Evolutionary conservation across 2,329 filamentous ascomycete species (phyloP), one percentile per base, ranked within the genome.

Genomic region (Aspergillus fructus): DNA sequence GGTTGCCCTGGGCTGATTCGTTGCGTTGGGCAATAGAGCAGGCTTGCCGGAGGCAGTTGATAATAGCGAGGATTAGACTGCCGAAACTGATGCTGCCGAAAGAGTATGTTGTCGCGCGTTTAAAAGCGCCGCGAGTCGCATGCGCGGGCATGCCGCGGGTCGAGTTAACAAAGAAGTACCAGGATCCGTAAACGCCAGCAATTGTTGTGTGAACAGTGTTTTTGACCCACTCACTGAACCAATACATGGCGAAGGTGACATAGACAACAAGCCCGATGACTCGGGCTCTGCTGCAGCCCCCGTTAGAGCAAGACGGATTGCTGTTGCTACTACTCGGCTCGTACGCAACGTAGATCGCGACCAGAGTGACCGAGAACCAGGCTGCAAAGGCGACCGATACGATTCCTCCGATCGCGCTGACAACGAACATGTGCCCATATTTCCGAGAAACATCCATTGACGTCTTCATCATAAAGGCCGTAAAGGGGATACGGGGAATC

Each of bases 161-260:
- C 8, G 55, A 84, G 83, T 27, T 83, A 77, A 7, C 80, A 76
- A 85, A 89, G 72, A 96, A 97, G 78, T 96, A 97, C 93, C 93
- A 97, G 0, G 89, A 89, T 1, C 91, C 93, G 66, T 96, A 97
- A 0, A 96, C 87, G 0, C 93, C 93, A 0, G 91, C 89, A 58
- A 96, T 89, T 23, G 87, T 92, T 2, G 89, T 89, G 71, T 97
- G 92, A 47, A 96, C 90, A 0, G 90, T 92, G 75, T 96, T 96
- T 79, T 97, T 97, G 66, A 97, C 78, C 83, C 89, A 93, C 72
- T 97, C 93, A 2, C 90, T 89, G 62, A 96, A 87, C 93, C 93
- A 97, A 77, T 96, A 97, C 76, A 88, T 90, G 53, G 92, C 88
- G 68, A 97, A 97, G 0, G 92, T 96, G 64, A 92, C 84, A 71